These are phyloP conservation scores for Zizania palustris DNA, from an alignment of 202 grass and related monocot genomes.

Conservation along the genomic window DNA sequence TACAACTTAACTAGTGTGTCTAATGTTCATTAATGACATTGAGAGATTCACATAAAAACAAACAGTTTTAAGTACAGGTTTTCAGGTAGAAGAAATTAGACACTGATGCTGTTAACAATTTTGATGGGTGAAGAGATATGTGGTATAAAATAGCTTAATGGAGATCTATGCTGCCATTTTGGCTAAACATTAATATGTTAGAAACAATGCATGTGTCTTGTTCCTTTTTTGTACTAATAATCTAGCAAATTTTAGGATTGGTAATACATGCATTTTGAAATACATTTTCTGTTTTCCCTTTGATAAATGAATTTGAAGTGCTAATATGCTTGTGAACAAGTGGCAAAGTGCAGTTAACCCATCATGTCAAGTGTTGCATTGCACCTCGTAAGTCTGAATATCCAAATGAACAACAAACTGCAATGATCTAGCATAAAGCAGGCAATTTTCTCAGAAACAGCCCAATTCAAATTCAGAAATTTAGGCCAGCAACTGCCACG, in stretches of 20 bases:
- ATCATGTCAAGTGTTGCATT: neutral
- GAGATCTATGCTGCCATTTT: neutral
- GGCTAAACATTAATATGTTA: neutral
- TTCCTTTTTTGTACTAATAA: neutral
- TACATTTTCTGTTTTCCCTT: neutral
- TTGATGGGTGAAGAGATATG: neutral
- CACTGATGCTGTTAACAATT: neutral
- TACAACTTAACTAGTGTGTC: constrained; percentile 5
- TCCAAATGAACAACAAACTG: neutral
- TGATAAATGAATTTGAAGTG: neutral
- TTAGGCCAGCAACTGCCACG: constrained; percentile 14
- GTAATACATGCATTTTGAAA: neutral
- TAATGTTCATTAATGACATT: neutral
- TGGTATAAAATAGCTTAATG: neutral
- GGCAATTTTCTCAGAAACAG: neutral
- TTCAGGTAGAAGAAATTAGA: neutral
- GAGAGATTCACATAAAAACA: constrained; percentile 16
- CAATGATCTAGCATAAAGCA: constrained; percentile 11
- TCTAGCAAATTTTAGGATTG: constrained; percentile 12
- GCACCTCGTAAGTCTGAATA: neutral
- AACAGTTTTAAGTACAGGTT: neutral
- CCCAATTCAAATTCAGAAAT: constrained; percentile 17
- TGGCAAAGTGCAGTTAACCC: neutral
- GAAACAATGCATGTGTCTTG: no score
- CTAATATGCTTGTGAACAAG: constrained; percentile 25